Evolutionary conservation across 208 protist genomes (phyloP), one percentile per base, ranked within the genome.

Genomic region (Novymonas esmeraldas): DNA sequence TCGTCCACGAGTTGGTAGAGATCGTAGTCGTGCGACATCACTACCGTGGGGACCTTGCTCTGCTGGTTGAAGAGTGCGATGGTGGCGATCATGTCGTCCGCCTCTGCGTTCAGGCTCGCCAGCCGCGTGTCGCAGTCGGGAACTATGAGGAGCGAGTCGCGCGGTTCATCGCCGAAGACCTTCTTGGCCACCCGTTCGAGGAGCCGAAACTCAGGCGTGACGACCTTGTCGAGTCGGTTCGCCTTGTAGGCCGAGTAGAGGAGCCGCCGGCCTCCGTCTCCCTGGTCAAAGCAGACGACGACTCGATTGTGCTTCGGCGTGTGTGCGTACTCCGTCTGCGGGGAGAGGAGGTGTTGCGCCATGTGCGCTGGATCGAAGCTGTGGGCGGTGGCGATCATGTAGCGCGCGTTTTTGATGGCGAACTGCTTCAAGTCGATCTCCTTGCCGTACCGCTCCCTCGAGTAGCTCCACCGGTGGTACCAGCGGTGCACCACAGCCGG

Each of bases 21-120:
- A 38, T 96, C 92, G 55, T 91, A 88, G 68, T 96, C 92, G 73
- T 96, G 92, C 28, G 92, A 95, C 70, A 95, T 87, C 0, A 96
- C 81, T 13, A 95, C 83, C 16, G 87, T 93, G 0, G 92, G 92
- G 24, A 87, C 64, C 41, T 84, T 92, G n/a, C 81, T 57, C 52
- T 87, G 73, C 57, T 93, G 86, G 33, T 89, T 89, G 68, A 86
- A 80, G 6, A 92, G 56, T 5, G 89, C 82, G 29, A 96, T 45
- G 2, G 82, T 94, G 33, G 87, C 87, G 49, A 96, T 96, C 82
- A 96, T 95, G 66, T 96, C 92, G 70, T 96, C 92, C 18, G 89
- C 92, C 73, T 96, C 92, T n/a, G 85, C 89, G 48, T 93, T 86
- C 18, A 96, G 51, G 18, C 52, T 87, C 41, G 87, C 82, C 6